Evolutionary conservation across 1,284 basidiomycete species (phyloP).

Genomic region (Austroboletus novae-zelandiae): DNA sequence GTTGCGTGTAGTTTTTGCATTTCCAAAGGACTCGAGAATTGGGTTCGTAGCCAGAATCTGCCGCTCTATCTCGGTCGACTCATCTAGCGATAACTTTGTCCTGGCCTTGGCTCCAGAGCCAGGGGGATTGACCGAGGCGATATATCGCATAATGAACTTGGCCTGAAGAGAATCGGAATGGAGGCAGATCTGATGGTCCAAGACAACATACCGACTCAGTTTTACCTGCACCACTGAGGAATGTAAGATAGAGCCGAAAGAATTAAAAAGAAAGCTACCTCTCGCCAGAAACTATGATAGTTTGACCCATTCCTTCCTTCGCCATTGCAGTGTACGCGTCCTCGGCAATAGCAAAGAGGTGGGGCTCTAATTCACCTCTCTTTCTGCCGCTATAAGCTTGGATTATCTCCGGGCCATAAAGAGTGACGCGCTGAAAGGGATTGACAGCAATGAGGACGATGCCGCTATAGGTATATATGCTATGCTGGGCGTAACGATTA

Average conservation of each 20-base stretch:
- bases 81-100: slow-evolving; percentile 71
- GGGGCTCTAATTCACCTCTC: slow-evolving; percentile 95
- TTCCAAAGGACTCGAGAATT: slow-evolving; percentile 98
- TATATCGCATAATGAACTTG: slow-evolving; percentile 99
- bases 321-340: slow-evolving; percentile 99
- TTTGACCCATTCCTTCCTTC: slow-evolving; percentile 93
- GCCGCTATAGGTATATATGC: slow-evolving; percentile 98
- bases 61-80: slow-evolving; percentile 91
- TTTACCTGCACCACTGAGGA: slow-evolving; percentile 87
- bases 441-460: slow-evolving; percentile 99
- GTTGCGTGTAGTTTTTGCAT: slow-evolving; percentile 98
- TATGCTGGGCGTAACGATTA: slow-evolving; percentile 95
- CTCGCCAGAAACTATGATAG: slow-evolving; percentile 98
- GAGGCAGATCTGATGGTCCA: neutral
- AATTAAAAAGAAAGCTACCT: slow-evolving; percentile 53
- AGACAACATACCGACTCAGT: slow-evolving; percentile 81
- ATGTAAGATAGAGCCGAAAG: slow-evolving; percentile 22
- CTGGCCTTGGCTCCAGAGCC: slow-evolving; percentile 58
- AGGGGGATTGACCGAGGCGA: slow-evolving; percentile 95
- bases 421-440: slow-evolving; percentile 91
- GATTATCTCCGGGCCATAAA: slow-evolving; percentile 95
- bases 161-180: slow-evolving; percentile 49
- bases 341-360: slow-evolving; percentile 98
- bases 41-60: slow-evolving; percentile 99
- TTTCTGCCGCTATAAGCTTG: slow-evolving; percentile 93